Conservation (phyloP, 1,284 basidiomycete species). For the Ustilago lituana region DNA sequence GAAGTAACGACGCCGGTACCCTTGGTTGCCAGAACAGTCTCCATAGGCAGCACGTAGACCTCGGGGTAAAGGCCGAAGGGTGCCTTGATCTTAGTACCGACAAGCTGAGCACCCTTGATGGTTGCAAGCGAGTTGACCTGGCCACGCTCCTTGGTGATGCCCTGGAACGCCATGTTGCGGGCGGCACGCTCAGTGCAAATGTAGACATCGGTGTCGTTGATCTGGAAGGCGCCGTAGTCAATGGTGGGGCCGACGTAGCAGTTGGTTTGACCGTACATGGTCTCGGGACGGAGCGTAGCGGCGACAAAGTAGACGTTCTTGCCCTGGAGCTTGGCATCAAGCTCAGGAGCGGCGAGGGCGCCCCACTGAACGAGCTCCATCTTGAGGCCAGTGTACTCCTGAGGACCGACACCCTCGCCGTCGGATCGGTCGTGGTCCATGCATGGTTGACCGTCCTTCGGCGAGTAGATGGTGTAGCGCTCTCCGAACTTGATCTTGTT, state of each 20-base stretch:
- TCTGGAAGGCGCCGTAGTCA: conserved; percentile 86
- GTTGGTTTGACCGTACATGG: conserved; percentile 98
- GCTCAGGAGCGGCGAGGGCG: conserved; percentile 72
- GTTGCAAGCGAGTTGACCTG: conserved; percentile 56
- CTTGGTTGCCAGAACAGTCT: conserved; percentile 93
- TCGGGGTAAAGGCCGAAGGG: conserved; percentile 84
- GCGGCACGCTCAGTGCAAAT: conserved; percentile 89
- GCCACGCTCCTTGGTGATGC: conserved; percentile 72
- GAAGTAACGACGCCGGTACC: conserved; percentile 99
- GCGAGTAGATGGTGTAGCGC: conserved; percentile 97
- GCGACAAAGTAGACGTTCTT: conserved; percentile 91
- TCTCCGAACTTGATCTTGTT: conserved; percentile 81
- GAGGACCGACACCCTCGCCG: conserved; percentile 93
- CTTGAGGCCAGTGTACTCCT: conserved; percentile 95
- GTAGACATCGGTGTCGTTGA: conserved; percentile 79
- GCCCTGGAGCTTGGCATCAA: conserved; percentile 73
- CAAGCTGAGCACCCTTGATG: conserved; percentile 75
- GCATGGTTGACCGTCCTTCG: conserved; percentile 99
- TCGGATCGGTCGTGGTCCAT: conserved; percentile 99
- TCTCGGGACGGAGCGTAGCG: conserved; percentile 95
- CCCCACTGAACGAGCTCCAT: conserved; percentile 82
- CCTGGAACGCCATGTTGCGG: conserved; percentile 97
- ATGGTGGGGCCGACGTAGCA: conserved; percentile 92
- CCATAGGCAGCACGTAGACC: conserved; percentile 97
- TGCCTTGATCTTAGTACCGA: conserved; percentile 91